Conservation (phyloP, 1,139 yeast genomes). For the Suhomyces chickasaworum region DNA sequence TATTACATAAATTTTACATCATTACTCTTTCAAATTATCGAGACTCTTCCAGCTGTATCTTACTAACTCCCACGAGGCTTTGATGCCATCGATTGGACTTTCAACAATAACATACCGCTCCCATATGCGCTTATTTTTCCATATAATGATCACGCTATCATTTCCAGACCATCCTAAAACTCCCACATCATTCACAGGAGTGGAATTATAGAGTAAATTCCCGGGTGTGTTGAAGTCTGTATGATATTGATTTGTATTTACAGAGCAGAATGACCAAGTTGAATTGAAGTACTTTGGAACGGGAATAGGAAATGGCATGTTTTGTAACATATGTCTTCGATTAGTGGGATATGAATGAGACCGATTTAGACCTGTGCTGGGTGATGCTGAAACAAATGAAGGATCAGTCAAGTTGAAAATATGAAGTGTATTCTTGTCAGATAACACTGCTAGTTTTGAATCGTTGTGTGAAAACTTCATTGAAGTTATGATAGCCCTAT, state of each 20-base stretch:
- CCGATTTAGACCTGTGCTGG: conserved; percentile 2
- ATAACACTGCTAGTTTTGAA: conserved; percentile 74
- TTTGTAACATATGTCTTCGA: conserved; percentile 68
- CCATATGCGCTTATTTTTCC: conserved; percentile 78
- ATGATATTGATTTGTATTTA: conserved; percentile 58
- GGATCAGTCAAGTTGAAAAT: conserved; percentile 56
- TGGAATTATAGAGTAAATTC: conserved; percentile 11
- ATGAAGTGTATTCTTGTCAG: conserved; percentile 89
- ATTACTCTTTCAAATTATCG: conserved; percentile 24
- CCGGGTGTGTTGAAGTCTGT: conserved; percentile 25
- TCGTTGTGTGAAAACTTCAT: conserved; percentile 84
- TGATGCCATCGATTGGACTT: conserved; percentile 11
- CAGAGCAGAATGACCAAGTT: conserved; percentile 86
- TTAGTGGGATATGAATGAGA: conserved; percentile 31
- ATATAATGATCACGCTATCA: conserved; percentile 64
- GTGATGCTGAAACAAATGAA: conserved; percentile 9
- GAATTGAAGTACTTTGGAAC: conserved; percentile 77
- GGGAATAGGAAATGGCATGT: conserved; percentile 61
- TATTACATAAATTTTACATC: conserved; percentile 1
- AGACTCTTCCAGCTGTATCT: conserved; percentile 80
- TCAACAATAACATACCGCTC: conserved; percentile 78
- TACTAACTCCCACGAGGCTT: conserved; percentile 56
- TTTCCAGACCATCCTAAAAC: conserved; percentile 80
- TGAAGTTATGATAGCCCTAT: conserved; percentile 76
- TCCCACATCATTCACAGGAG: conserved; percentile 54